phyloP scores from a whole-genome alignment of 345 rosid species.

The Toxicodendron radicans region DNA sequence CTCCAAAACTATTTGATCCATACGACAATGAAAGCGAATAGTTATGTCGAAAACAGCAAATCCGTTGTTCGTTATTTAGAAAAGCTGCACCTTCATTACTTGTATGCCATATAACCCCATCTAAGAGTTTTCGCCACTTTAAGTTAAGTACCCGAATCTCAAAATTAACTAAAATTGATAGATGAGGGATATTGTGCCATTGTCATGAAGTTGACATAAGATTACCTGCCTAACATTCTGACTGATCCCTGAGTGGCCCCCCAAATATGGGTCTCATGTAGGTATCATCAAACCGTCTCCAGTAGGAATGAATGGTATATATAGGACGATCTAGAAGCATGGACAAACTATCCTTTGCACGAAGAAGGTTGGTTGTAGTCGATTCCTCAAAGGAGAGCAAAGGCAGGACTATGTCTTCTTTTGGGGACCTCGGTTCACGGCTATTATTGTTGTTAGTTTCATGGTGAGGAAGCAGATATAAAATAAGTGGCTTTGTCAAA shows the following conservation, averaged over 20 bases:
- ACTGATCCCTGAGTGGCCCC: constrained; percentile 45
- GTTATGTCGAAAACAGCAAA: too few relatives aligned
- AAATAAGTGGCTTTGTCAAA: constrained; percentile 74
- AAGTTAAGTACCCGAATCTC: background rate
- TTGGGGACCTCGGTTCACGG: constrained; percentile 42
- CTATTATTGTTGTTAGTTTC: background rate
- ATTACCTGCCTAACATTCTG: constrained; percentile 41
- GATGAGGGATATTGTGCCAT: background rate
- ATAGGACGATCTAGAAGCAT: constrained; percentile 79
- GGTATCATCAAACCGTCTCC: constrained; percentile 80
- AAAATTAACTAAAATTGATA: background rate
- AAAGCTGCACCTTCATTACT: background rate
- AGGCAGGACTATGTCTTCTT: constrained; percentile 57
- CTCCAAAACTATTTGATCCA: too few relatives aligned
- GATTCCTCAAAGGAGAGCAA: constrained; percentile 72
- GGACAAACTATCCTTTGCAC: constrained; percentile 71
- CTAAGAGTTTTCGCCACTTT: background rate
- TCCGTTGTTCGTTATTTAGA: too few relatives aligned
- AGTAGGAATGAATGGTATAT: constrained; percentile 73
- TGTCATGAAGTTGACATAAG: background rate
- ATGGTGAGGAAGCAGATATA: constrained; percentile 48
- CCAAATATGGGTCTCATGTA: constrained; percentile 94
- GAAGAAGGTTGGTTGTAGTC: constrained; percentile 55
- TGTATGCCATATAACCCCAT: background rate
- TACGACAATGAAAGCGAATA: too few relatives aligned